phyloP scores from a whole-genome alignment of 495 filamentous ascomycete species.

The Hypoxylon perforatum region DNA sequence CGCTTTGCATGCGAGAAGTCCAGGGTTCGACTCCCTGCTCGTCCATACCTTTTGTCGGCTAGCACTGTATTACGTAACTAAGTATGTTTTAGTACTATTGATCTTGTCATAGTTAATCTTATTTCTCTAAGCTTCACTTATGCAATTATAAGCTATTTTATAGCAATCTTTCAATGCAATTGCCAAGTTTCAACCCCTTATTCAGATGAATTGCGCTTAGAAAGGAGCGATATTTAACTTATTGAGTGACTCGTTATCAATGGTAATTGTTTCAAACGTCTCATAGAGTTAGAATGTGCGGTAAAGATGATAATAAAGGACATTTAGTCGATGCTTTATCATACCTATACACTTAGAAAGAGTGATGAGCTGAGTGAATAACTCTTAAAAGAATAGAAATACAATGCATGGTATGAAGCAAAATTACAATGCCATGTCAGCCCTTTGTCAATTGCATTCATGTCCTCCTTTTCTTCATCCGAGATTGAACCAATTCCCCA shows the following conservation, averaged over 20 bases:
- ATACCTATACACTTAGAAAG: neutral
- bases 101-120: neutral
- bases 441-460: neutral
- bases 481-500: neutral
- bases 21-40: conserved; percentile 45
- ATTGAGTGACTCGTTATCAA: no score
- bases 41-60: conserved; percentile 29
- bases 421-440: neutral
- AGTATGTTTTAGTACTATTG: neutral
- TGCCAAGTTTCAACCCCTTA: no score
- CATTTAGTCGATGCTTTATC: neutral
- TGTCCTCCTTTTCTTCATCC: neutral
- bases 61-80: neutral
- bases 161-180: no score
- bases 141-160: no score
- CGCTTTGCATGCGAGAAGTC: conserved; percentile 47
- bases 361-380: neutral
- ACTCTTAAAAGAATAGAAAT: neutral
- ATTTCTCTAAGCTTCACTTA: neutral
- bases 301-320: neutral
- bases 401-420: neutral
- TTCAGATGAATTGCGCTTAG: no score
- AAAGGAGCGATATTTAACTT: no score
- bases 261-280: neutral
- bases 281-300: neutral